These are phyloP conservation scores for Fomes fomentarius DNA, from an alignment of 1,284 basidiomycete species.

Conservation along the genomic window DNA sequence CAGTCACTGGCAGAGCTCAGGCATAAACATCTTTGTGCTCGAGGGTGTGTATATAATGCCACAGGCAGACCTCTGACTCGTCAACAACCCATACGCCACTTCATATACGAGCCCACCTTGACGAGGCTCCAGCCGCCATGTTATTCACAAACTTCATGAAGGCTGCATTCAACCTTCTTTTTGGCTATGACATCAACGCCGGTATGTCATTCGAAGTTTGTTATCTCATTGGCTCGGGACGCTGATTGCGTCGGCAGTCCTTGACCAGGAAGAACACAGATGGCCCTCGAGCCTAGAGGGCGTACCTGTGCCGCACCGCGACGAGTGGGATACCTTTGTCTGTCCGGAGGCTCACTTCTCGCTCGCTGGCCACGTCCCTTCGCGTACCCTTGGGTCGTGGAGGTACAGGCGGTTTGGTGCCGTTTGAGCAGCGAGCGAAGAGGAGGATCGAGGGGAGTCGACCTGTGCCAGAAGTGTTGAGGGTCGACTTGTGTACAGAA, in stretches of 20 bases:
- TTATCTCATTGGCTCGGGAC: no score
- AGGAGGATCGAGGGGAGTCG: neutral
- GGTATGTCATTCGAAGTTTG: no score
- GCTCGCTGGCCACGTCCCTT: conserved; percentile 8
- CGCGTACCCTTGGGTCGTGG: conserved; percentile 7
- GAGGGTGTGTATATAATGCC: no score
- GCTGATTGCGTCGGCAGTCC: no score
- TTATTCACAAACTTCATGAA: conserved; percentile 5
- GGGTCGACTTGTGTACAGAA: no score
- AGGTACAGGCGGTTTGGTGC: neutral
- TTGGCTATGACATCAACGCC: conserved; percentile 8
- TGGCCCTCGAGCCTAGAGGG: neutral
- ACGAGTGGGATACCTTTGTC: conserved; percentile 3
- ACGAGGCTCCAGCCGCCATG: neutral
- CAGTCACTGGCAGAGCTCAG: no score
- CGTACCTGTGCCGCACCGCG: neutral
- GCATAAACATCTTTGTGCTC: no score
- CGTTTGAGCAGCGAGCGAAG: neutral
- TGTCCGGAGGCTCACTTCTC: conserved; percentile 6
- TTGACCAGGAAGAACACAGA: neutral
- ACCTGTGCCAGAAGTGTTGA: neutral
- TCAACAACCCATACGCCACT: neutral
- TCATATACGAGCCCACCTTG: no score
- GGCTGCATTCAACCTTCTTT: conserved; percentile 11
- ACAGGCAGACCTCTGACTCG: neutral